Base-by-base conservation (phyloP, 352 stramenopile species). In the Globisporangium radiosum region DNA sequence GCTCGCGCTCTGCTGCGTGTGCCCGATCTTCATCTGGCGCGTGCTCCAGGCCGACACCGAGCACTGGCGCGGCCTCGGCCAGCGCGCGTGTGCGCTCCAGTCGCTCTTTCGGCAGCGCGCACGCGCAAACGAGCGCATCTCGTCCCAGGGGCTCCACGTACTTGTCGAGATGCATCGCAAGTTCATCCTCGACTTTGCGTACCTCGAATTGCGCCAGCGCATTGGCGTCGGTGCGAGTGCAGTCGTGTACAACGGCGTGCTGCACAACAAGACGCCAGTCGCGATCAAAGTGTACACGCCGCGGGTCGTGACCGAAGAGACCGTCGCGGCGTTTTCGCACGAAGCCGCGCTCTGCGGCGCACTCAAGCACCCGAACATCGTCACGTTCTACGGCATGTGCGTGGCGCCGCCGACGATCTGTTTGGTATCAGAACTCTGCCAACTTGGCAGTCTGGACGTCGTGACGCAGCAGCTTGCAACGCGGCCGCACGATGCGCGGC, bases 11-110 rank as follows among this genome's bases (percentile, higher is more conserved):
- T 38, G 52, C 38, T 62, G 62, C 7, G 52, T 69, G 5, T 76
- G 65, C 50, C 77, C 77, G 15, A 58, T 82, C 40, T 64, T 92
- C 7, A 76, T 92, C 60, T 92, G 80, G 81, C 71, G 81, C 53
- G 70, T 94, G n/a, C 67, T 94, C 13, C 77, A 75, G 39, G 84
- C 78, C 7, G 84, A 93, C 55, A 93, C 84, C 3, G 73, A 78
- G 52, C 70, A 93, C 60, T 93, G 84, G 81, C 70, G 84, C 42
- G 79, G 84, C 4, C 61, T 94, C 1, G 79, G 80, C 6, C 63
- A 72, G 37, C 76, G 80, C 38, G 84, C 81, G 0, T 78, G 80
- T 19, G 59, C 63, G 5, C 44, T 79, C 0, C 70, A 82, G 56
- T 53, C 10, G 2, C 38, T 48, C 1, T 76, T 78, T 42, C 60